A percentile compares a stretch with the other conserved stretches of the same genome.
Conservation (phyloP, 495 filamentous ascomycete genomes). For the Podospora sp. region DNA sequence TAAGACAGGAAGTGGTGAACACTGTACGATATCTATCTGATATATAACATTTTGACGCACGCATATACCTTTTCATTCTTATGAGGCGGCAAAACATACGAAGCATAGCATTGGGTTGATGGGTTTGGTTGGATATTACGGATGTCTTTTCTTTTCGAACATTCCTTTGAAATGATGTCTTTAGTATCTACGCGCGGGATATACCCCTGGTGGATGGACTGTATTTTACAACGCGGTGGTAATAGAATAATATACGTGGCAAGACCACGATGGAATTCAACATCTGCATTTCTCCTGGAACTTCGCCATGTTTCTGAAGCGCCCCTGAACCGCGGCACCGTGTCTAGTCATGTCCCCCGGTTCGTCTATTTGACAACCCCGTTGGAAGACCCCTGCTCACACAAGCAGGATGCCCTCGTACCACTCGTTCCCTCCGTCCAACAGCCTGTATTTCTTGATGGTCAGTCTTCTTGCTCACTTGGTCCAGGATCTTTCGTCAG, state of each 20-base stretch:
- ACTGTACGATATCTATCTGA: neutral
- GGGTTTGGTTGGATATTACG: neutral
- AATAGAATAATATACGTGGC: neutral
- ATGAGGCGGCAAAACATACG: constrained; percentile 2
- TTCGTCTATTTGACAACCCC: no score
- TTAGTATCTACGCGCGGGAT: neutral
- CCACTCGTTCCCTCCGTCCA: no score
- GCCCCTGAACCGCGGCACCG: no score
- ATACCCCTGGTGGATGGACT: constrained; percentile 3
- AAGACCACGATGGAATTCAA: neutral
- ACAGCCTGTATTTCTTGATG: no score
- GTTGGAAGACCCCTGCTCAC: no score
- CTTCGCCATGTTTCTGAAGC: no score
- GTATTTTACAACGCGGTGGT: neutral
- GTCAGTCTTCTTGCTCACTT: no score
- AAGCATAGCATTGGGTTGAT: constrained; percentile 6
- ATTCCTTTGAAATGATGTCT: neutral
- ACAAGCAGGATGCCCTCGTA: no score
- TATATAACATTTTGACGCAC: neutral
- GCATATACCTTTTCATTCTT: constrained; percentile 6
- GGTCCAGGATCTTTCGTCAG: no score
- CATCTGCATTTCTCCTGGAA: no score
- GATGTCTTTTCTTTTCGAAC: constrained; percentile 1
- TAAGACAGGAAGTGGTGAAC: constrained; percentile 27
- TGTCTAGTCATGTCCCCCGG: no score